A percentile compares a stretch with the other conserved stretches of the same genome.
Evolutionary conservation across 1,284 basidiomycete species (phyloP).

Genomic region (Trametes hirsuta): DNA sequence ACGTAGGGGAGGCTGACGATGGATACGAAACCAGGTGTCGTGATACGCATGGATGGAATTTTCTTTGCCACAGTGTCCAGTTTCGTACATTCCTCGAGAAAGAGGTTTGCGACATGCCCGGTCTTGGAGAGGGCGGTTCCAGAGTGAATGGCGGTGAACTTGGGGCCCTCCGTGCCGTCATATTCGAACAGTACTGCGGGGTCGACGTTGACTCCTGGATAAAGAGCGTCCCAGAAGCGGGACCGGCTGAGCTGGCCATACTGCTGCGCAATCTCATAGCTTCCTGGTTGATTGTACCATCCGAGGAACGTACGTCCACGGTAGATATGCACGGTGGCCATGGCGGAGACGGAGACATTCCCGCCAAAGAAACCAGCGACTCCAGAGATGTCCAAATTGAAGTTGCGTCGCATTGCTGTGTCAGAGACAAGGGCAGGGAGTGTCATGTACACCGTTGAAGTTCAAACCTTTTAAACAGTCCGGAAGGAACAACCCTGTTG

Average conservation of each 20-base stretch:
- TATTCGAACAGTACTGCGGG: slow-evolving; percentile 3
- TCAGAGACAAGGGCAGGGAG: too few species aligned
- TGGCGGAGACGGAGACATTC: background rate
- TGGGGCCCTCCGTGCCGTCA: background rate
- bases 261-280: slow-evolving; percentile 10
- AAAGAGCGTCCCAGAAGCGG: slow-evolving; percentile 1
- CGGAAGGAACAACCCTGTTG: too few species aligned
- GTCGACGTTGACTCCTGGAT: slow-evolving; percentile 3
- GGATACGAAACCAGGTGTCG: background rate
- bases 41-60: background rate
- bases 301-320: slow-evolving; percentile 1
- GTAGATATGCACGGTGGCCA: slow-evolving; percentile 7
- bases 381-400: slow-evolving; percentile 4
- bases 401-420: too few species aligned
- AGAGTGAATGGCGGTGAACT: background rate
- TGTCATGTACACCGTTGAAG: too few species aligned
- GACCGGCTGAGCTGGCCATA: slow-evolving; percentile 3
- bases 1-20: background rate
- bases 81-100: background rate
- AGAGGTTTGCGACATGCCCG: slow-evolving; percentile 6
- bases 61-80: background rate
- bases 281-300: slow-evolving; percentile 13
- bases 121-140: background rate
- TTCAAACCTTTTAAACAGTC: too few species aligned
- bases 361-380: slow-evolving; percentile 14